phyloP scores from a whole-genome alignment of 2,329 filamentous ascomycete genomes.

The Apiospora malaysiana region DNA sequence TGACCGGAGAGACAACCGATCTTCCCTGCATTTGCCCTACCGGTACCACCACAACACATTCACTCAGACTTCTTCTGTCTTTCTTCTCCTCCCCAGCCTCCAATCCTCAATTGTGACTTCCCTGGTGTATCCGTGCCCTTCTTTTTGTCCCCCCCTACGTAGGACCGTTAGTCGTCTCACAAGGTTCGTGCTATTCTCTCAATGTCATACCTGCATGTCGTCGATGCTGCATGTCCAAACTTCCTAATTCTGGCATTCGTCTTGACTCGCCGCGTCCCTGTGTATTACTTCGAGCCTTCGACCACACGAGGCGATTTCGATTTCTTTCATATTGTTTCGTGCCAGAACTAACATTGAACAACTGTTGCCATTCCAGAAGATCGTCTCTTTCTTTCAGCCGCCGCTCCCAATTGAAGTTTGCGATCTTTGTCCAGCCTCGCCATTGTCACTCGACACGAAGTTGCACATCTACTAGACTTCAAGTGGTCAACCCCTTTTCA shows the following conservation, averaged over 20 bases:
- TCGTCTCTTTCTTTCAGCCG: conserved; percentile 7
- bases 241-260: neutral
- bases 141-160: neutral
- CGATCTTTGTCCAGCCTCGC: conserved; percentile 19
- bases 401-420: conserved; percentile 5
- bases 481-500: neutral
- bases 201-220: conserved; percentile 1
- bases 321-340: neutral
- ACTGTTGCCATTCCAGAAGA: conserved; percentile 20
- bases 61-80: neutral
- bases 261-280: neutral
- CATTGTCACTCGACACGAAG: conserved; percentile 2
- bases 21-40: neutral
- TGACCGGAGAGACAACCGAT: neutral
- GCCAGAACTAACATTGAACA: conserved; percentile 2
- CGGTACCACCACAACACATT: neutral
- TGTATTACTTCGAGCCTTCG: neutral
- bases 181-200: conserved; percentile 15
- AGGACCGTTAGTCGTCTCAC: neutral
- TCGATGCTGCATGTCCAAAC: neutral
- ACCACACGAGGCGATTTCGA: neutral
- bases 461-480: neutral
- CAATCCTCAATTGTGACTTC: conserved; percentile 6
- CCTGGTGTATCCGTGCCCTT: neutral
- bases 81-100: conserved; percentile 11